Evolutionary conservation across 768 basidiomycete genomes (phyloP).

Genomic region (Lactarius deliciosus): DNA sequence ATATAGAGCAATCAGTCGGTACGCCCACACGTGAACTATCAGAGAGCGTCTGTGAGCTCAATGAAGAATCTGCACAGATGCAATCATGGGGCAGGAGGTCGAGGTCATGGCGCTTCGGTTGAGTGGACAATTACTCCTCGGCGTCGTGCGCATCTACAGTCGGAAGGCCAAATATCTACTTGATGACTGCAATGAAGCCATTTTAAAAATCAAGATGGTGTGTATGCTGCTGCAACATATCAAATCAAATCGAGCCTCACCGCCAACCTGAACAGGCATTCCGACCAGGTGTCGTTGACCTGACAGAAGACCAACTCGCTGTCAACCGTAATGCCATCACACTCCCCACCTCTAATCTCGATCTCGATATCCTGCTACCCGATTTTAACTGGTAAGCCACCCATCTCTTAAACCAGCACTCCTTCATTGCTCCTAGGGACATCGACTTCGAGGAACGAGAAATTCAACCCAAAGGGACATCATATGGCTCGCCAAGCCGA

Average conservation of each 20-base stretch:
- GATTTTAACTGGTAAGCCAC: constrained; percentile 72
- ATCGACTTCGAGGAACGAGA: constrained; percentile 73
- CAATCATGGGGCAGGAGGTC: constrained; percentile 91
- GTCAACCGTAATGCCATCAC: constrained; percentile 90
- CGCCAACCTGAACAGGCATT: constrained; percentile 61
- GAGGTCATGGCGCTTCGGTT: constrained; percentile 93
- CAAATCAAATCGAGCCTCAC: constrained; percentile 8
- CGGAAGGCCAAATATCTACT: constrained; percentile 96
- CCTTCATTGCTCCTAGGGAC: constrained; percentile 51
- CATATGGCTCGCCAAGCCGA: constrained; percentile 85
- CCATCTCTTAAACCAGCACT: constrained; percentile 1
- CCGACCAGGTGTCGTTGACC: constrained; percentile 91
- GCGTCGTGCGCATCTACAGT: constrained; percentile 96
- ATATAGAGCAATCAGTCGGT: constrained; percentile 94
- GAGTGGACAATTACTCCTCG: constrained; percentile 94
- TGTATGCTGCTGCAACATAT: constrained; percentile 11
- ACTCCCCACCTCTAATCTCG: constrained; percentile 70
- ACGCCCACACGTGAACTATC: constrained; percentile 34
- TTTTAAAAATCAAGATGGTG: constrained; percentile 95
- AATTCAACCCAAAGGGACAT: constrained; percentile 63
- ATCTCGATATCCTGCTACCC: constrained; percentile 76
- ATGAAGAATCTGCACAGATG: constrained; percentile 47
- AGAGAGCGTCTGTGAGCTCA: neutral
- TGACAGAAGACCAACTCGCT: constrained; percentile 91
- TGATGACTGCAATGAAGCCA: constrained; percentile 96